phyloP scores from a whole-genome alignment of 2,329 filamentous ascomycete species.

The Talaromyces sp. region DNA sequence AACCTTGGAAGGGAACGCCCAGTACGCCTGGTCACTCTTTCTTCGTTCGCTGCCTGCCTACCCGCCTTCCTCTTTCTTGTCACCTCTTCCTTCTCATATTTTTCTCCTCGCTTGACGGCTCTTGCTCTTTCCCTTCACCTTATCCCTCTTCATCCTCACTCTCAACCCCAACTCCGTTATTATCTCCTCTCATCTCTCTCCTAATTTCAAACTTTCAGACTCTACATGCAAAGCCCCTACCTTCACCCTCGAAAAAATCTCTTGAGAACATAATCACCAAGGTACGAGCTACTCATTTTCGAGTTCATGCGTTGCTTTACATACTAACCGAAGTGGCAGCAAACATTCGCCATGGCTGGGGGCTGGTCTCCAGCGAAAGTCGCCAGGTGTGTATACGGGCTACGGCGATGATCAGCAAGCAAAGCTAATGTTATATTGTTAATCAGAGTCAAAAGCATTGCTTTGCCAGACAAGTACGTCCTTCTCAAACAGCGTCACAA shows the following conservation, averaged over 20 bases:
- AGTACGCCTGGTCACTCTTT: neutral
- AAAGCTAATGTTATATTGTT: neutral
- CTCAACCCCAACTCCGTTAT: no score
- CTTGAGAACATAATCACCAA: neutral
- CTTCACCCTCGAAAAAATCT: neutral
- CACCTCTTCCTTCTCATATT: neutral
- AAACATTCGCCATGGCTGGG: constrained; percentile 9
- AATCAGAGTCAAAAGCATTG: neutral
- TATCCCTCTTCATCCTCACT: neutral
- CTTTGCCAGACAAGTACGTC: constrained; percentile 2
- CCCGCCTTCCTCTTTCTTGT: neutral
- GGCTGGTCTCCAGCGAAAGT: constrained; percentile 10
- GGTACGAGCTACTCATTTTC: neutral
- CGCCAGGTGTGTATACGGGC: neutral
- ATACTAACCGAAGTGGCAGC: neutral
- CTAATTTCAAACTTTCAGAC: no score
- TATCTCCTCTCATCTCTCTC: neutral
- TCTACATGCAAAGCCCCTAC: neutral
- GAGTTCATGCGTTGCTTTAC: no score
- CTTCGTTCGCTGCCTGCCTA: neutral
- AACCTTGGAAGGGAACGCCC: neutral
- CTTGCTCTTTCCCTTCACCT: neutral
- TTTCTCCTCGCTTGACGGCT: neutral
- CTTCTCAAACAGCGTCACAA: neutral
- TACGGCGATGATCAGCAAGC: neutral